These are phyloP conservation scores for Sphaerostilbella broomeana DNA, from an alignment of 2,329 filamentous ascomycete genomes.

Conservation along the genomic window DNA sequence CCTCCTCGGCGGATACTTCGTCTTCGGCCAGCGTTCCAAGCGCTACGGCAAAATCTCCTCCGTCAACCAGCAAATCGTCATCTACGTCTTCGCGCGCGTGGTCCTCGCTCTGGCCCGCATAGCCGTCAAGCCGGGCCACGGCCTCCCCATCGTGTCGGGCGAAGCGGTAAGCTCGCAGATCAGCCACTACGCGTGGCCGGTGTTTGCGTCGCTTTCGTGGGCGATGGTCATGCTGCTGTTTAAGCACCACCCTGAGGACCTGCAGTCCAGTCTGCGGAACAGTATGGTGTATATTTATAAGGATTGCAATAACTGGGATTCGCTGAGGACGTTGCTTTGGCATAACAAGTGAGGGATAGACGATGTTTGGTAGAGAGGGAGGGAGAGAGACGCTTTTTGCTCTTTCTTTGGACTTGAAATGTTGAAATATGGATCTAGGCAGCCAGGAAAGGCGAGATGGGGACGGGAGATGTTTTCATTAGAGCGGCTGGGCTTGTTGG, in stretches of 20 bases:
- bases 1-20: conserved; percentile 80
- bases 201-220: conserved; percentile 88
- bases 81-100: conserved; percentile 94
- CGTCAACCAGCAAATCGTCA: conserved; percentile 93
- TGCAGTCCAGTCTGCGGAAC: conserved; percentile 84
- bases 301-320: conserved; percentile 86
- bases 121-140: conserved; percentile 59
- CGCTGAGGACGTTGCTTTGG: conserved; percentile 74
- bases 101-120: conserved; percentile 77
- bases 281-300: conserved; percentile 98
- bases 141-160: conserved; percentile 44
- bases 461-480: too few relatives aligned
- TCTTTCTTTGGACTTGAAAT: background rate
- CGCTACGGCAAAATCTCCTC: conserved; percentile 65
- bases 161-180: conserved; percentile 45
- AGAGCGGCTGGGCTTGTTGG: background rate
- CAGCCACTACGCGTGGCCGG: conserved; percentile 75
- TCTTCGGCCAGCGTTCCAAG: conserved; percentile 66
- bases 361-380: background rate
- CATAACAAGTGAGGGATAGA: conserved; percentile 59
- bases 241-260: conserved; percentile 80
- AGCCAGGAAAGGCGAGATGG: too few relatives aligned
- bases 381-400: background rate
- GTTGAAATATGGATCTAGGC: too few relatives aligned
- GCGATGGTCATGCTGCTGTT: conserved; percentile 94